phyloP scores from a whole-genome alignment of 306 rosid species.

The Prunus davidiana region DNA sequence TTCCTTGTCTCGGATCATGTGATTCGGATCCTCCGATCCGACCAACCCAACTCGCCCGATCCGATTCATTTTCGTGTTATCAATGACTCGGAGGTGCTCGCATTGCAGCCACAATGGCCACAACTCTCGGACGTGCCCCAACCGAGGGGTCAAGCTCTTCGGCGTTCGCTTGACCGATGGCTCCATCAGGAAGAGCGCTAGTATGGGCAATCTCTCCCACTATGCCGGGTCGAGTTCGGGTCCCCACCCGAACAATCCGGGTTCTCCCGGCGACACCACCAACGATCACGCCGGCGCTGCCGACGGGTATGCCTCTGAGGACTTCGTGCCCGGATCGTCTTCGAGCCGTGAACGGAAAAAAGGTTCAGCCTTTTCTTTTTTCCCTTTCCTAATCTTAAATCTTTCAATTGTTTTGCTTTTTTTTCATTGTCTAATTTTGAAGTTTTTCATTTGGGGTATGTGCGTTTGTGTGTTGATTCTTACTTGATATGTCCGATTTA shows the following conservation, averaged over 20 bases:
- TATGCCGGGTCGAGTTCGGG: conserved; percentile 56
- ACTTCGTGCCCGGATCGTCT: conserved; percentile 93
- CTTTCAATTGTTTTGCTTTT: conserved; percentile 13
- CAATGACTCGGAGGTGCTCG: conserved; percentile 94
- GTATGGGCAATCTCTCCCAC: conserved; percentile 95
- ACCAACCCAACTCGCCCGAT: neutral
- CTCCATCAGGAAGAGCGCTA: conserved; percentile 90
- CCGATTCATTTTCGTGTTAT: conserved; percentile 14
- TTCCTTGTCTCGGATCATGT: conserved; percentile 29
- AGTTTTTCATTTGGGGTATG: neutral
- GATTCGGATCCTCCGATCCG: conserved; percentile 45
- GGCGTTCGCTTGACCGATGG: conserved; percentile 96
- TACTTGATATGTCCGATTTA: neutral
- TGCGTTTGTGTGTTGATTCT: neutral
- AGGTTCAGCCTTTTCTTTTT: conserved; percentile 43
- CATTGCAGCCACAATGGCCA: conserved; percentile 99
- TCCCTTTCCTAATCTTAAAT: neutral
- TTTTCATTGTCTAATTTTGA: neutral
- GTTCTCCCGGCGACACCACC: conserved; percentile 71
- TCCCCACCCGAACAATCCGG: conserved; percentile 47
- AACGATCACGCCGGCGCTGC: conserved; percentile 67
- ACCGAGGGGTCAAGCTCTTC: conserved; percentile 90
- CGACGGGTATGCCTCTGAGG: conserved; percentile 96
- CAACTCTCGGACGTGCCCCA: conserved; percentile 93
- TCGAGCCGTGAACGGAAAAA: conserved; percentile 92